phyloP scores from a whole-genome alignment of 2,329 filamentous ascomycete species.

The Venturia aucupariae region DNA sequence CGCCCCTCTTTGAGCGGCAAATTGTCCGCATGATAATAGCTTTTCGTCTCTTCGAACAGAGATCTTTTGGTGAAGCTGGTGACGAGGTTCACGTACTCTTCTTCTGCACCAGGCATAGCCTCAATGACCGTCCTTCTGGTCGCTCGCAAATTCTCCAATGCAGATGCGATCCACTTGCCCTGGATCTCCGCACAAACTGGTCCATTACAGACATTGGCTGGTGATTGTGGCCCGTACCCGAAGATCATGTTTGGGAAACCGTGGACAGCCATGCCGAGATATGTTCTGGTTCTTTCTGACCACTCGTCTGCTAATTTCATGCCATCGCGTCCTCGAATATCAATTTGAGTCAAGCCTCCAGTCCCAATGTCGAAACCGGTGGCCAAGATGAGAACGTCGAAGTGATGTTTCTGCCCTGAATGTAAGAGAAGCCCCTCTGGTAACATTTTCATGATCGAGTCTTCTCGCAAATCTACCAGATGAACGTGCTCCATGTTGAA shows the following conservation, averaged over 20 bases:
- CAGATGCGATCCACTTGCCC: not conserved
- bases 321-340: constrained; percentile 37
- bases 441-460: constrained; percentile 30
- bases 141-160: not conserved
- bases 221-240: constrained; percentile 4
- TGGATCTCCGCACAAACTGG: not conserved
- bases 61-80: not conserved
- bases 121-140: not conserved
- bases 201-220: constrained; percentile 6
- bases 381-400: constrained; percentile 34
- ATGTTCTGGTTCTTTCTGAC: constrained; percentile 37
- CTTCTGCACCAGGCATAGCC: not conserved
- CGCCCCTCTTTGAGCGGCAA: not conserved
- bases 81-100: not conserved
- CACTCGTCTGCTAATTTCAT: constrained; percentile 39
- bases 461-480: constrained; percentile 35
- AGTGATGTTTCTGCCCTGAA: constrained; percentile 33
- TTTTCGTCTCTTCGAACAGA: not conserved
- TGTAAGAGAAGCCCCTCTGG: constrained; percentile 30
- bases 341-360: constrained; percentile 25
- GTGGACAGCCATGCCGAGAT: constrained; percentile 36
- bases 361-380: constrained; percentile 30
- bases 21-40: constrained; percentile 7
- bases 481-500: constrained; percentile 34
- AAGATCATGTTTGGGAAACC: constrained; percentile 11